Evolutionary conservation across 2,329 filamentous ascomycete genomes (phyloP).

Genomic region (Calonectria pseudoturangicola): DNA sequence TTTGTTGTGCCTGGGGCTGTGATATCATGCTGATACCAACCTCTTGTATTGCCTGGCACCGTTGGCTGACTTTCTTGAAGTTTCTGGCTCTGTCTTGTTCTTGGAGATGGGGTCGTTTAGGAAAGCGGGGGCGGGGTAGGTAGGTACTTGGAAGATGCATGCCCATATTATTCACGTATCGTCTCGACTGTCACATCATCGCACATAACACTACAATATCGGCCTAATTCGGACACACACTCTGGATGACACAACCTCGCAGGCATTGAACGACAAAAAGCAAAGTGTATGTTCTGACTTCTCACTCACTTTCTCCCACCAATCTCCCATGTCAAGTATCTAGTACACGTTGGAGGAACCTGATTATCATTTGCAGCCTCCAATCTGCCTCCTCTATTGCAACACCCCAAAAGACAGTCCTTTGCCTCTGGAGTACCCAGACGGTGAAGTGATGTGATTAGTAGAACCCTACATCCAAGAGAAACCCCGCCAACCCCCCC

Average conservation of each 20-base stretch:
- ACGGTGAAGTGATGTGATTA: conserved; percentile 46
- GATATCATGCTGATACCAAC: too few relatives aligned
- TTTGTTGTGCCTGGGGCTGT: too few relatives aligned
- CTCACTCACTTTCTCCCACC: conserved; percentile 23
- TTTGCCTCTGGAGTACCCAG: conserved; percentile 40
- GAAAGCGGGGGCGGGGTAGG: too few relatives aligned
- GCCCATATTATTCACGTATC: background rate
- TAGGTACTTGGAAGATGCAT: too few relatives aligned
- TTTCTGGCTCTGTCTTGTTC: too few relatives aligned
- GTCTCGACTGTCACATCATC: background rate
- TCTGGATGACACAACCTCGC: background rate
- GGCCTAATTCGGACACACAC: background rate
- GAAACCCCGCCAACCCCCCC: conserved; percentile 34
- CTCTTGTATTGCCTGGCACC: too few relatives aligned
- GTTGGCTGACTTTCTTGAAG: too few relatives aligned
- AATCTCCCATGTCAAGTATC: conserved; percentile 46
- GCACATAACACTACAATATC: background rate
- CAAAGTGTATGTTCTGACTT: conserved; percentile 42
- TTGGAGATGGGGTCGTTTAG: too few relatives aligned
- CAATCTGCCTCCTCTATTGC: conserved; percentile 46
- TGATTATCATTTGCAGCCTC: conserved; percentile 41
- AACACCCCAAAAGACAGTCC: conserved; percentile 39
- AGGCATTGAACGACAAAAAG: conserved; percentile 31
- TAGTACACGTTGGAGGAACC: conserved; percentile 52
- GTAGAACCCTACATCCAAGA: conserved; percentile 47